Evolutionary conservation across 2,329 filamentous ascomycete species (phyloP), one percentile per base, ranked within the genome.

Genomic region (Colletotrichum australisinense): DNA sequence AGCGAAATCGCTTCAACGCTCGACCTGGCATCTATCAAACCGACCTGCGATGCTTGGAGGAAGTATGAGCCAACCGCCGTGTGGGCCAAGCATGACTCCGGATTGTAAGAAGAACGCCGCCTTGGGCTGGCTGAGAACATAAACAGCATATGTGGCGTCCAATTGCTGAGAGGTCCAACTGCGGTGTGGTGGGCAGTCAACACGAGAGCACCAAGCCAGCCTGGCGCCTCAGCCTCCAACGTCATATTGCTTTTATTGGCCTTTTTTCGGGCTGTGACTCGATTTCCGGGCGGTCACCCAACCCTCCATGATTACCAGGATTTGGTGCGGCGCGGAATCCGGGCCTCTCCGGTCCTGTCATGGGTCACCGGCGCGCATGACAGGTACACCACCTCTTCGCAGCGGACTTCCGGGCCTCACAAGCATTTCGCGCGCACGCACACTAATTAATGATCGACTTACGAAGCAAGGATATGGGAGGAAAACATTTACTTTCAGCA

Each of bases 61-160:
- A 57, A 67, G 46, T 77, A 77, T 49, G 65, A 67, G n/a, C 67
- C 73, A 2, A 72, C 57, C 19, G 63, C 58, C 6, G 53, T 32
- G 9, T 77, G 72, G 58, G 63, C 65, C 14, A 75, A 74, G 73
- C 64, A 74, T 59, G 76, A 77, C 38, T 77, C 76, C 12, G 76
- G 76, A 14, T 38, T 77, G 66, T 75, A 60, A 64, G 22, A n/a
- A 46, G 5, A 1, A 2, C 2, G 19, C 2, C 19, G 49, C 28
- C 56, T 53, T 38, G 52, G 58, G 72, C 69, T 72, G 69, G 35
- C 65, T 56, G 46, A 55, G 9, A 8, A 14, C 16, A 56, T 46
- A 67, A 42, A 55, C 63, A 67, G 55, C 63, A 60, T 14, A 28
- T n/a, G 22, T 49, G 55, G 62, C 62, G 38, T 55, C 62, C 62